Evolutionary conservation across 176 grass and related monocot species (phyloP), one percentile per base, ranked within the genome.

Genomic region (Coix lacrymajobi): DNA sequence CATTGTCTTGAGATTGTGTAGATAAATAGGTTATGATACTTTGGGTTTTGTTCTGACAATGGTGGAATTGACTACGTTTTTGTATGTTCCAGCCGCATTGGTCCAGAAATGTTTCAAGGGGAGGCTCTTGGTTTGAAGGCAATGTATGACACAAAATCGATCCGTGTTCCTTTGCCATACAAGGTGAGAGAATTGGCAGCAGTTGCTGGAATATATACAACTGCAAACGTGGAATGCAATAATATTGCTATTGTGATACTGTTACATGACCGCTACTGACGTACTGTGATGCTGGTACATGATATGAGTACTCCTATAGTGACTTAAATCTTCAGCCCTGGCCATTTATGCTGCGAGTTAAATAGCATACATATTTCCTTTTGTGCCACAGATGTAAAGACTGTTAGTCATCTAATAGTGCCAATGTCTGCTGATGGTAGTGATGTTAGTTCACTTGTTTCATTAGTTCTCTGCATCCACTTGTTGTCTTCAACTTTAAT

Each of bases 101-200:
- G 87, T 62, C 82, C 91, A 31, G 84, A 93, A 64, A 99, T 99
- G 93, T 96, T 99, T 89, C 91, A 98, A 79, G 96, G 89, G 65
- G 96, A 98, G 63, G 89, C 96, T 75, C 87, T 96, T 86, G 91
- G 96, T 29, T 83, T 98, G 52, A 90, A 85, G 76, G 91, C 91
- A 41, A 99, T 99, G 93, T 90, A 93, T 77, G 93, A 84, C 33
- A 95, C 92, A 6, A 91, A 95, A 25, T 90, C 93, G n/a, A 93
- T 98, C 62, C 87, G 87, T 60, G 96, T 98, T 91, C 96, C 96
- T 29, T 81, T 88, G 65, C 96, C 96, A 48, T 93, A 87, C 73
- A 95, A 95, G 90, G 96, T 98, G 39, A 80, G 61, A 30, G 8
- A 63, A 40, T 24, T 31, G 24, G 17, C 33, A 31, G 22, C 32